phyloP scores from a whole-genome alignment of 2,329 filamentous ascomycete species.

The Rhynchosporium agropyri region DNA sequence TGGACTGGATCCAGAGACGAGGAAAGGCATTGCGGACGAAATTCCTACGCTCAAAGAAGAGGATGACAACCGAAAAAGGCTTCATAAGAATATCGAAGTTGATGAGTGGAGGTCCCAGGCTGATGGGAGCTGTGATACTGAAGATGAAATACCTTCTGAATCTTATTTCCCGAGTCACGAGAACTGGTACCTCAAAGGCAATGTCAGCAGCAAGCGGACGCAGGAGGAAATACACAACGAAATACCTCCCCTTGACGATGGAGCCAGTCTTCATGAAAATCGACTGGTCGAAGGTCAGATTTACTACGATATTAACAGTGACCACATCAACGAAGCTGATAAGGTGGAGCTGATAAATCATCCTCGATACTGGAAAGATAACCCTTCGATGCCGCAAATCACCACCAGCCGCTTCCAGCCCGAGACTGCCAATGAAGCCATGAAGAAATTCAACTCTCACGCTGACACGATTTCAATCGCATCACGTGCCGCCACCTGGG shows the following conservation, averaged over 20 bases:
- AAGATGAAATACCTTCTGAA: conserved; percentile 30
- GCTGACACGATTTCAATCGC: conserved; percentile 57
- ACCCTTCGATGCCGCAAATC: conserved; percentile 42
- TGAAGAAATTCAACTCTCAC: conserved; percentile 48
- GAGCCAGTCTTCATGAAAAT: conserved; percentile 41
- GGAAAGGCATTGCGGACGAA: conserved; percentile 33
- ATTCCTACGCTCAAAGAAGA: conserved; percentile 41
- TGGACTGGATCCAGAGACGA: conserved; percentile 39
- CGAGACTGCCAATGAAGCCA: conserved; percentile 52
- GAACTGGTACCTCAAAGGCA: conserved; percentile 12
- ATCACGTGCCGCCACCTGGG: conserved; percentile 69
- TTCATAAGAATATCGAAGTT: conserved; percentile 41
- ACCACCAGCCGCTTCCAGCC: conserved; percentile 47
- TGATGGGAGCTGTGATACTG: conserved; percentile 29
- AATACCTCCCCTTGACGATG: conserved; percentile 37
- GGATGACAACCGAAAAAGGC: conserved; percentile 36
- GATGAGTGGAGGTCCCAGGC: conserved; percentile 41
- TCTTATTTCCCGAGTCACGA: conserved; percentile 30
- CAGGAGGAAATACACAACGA: conserved; percentile 29
- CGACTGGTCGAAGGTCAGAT: conserved; percentile 38
- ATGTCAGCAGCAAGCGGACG: not conserved
- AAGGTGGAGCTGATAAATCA: conserved; percentile 38
- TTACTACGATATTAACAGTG: conserved; percentile 37
- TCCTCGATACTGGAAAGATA: conserved; percentile 43
- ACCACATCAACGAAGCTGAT: conserved; percentile 34